Evolutionary conservation across 164 flowering plant species (phyloP).

Genomic region (Chloranthus sessilifolius): DNA sequence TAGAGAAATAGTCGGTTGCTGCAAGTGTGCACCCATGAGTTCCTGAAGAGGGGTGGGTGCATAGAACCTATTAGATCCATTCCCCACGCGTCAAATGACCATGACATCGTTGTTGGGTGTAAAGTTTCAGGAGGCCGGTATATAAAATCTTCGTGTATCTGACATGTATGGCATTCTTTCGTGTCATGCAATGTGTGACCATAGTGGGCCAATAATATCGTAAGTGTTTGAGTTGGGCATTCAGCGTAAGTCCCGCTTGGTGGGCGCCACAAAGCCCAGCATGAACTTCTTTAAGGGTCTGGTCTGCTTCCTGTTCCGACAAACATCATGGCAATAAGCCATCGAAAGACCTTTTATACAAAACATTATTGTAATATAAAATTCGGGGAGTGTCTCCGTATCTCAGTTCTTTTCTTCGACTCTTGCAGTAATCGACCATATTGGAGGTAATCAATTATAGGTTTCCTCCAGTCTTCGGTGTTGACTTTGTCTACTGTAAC

Average conservation of each 20-base stretch:
- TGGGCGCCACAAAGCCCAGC: background rate
- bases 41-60: background rate
- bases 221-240: background rate
- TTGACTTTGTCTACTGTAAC: too few relatives aligned
- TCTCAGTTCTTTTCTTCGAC: too few relatives aligned
- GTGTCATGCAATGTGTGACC: background rate
- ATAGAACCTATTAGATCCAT: background rate
- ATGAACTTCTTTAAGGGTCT: background rate
- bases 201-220: slow-evolving; percentile 1
- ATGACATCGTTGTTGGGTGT: background rate
- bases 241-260: background rate
- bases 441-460: too few relatives aligned
- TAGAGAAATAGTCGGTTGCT: background rate
- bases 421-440: too few relatives aligned
- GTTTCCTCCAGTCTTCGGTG: too few relatives aligned
- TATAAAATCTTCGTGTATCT: background rate
- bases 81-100: background rate
- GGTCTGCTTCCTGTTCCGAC: background rate
- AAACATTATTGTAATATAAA: too few relatives aligned
- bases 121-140: background rate
- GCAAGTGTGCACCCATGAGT: background rate
- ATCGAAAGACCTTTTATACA: too few relatives aligned
- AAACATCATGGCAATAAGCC: background rate
- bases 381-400: too few relatives aligned
- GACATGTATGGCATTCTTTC: background rate